Percentiles rank a stretch among this genome's conserved stretches.
Evolutionary conservation across 1,284 basidiomycete species (phyloP).

Genomic region (Ganoderma sinense): DNA sequence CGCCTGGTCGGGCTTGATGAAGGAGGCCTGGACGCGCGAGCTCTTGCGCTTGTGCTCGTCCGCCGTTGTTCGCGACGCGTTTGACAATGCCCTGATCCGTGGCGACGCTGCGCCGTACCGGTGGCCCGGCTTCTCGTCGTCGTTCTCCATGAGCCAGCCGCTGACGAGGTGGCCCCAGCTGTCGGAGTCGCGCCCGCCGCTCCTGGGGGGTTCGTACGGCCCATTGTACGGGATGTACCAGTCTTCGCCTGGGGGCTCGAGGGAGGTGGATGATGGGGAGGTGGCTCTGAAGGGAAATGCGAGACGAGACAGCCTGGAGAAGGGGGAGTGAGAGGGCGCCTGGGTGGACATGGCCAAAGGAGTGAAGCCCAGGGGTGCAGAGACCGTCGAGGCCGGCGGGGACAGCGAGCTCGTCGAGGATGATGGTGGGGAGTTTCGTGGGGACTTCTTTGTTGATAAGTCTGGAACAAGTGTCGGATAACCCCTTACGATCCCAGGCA

Average conservation of each 20-base stretch:
- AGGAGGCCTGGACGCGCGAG: slow-evolving; percentile 41
- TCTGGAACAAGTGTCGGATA: not conserved
- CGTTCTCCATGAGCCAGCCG: slow-evolving; percentile 44
- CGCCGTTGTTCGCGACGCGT: slow-evolving; percentile 31
- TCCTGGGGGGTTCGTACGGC: slow-evolving; percentile 54
- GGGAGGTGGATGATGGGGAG: slow-evolving; percentile 31
- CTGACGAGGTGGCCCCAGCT: slow-evolving; percentile 58
- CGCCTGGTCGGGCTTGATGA: slow-evolving; percentile 49
- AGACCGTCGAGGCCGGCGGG: slow-evolving; percentile 20
- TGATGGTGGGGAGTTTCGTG: slow-evolving; percentile 26
- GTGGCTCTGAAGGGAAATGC: slow-evolving; percentile 33
- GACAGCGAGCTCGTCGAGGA: slow-evolving; percentile 30
- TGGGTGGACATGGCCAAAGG: slow-evolving; percentile 31
- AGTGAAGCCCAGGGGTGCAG: slow-evolving; percentile 16
- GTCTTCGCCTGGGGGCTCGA: slow-evolving; percentile 44
- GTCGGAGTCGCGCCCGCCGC: slow-evolving; percentile 45
- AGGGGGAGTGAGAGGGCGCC: slow-evolving; percentile 39
- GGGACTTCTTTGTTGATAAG: slow-evolving; percentile 26
- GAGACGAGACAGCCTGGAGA: slow-evolving; percentile 46
- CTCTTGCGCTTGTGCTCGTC: slow-evolving; percentile 22
- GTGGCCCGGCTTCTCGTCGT: slow-evolving; percentile 26
- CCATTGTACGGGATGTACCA: slow-evolving; percentile 74
- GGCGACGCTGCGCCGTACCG: slow-evolving; percentile 16
- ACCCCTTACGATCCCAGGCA: slow-evolving; percentile 2
- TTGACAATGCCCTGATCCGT: slow-evolving; percentile 37